A percentile compares a stretch with the other conserved stretches of the same genome.
Evolutionary conservation across 2,329 filamentous ascomycete genomes (phyloP).

Genomic region (Seiridium unicorne): DNA sequence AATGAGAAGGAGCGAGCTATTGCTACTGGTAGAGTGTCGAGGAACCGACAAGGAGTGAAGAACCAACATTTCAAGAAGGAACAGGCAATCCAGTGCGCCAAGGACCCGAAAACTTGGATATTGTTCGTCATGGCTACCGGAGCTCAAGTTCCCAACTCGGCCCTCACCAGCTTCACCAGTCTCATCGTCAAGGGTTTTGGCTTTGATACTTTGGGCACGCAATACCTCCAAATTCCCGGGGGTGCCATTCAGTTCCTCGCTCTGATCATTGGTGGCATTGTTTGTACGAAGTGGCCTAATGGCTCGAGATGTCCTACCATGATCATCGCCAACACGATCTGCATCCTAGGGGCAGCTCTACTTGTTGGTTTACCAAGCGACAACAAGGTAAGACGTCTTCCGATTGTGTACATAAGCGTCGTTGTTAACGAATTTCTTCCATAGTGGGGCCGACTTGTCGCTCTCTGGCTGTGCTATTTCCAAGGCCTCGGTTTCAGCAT

Average conservation of each 20-base stretch:
- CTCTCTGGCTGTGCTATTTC: slow-evolving; percentile 47
- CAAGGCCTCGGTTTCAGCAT: slow-evolving; percentile 30
- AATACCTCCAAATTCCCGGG: slow-evolving; percentile 60
- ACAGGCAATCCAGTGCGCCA: slow-evolving; percentile 43
- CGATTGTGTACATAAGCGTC: slow-evolving; percentile 13
- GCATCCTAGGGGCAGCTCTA: slow-evolving; percentile 50
- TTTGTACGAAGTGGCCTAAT: slow-evolving; percentile 48
- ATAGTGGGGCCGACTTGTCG: slow-evolving; percentile 55
- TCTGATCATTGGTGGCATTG: slow-evolving; percentile 46
- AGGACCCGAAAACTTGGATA: slow-evolving; percentile 54
- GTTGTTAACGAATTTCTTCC: slow-evolving; percentile 23
- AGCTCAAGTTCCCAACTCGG: slow-evolving; percentile 55
- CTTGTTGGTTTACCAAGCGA: slow-evolving; percentile 47
- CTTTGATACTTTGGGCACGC: slow-evolving; percentile 47
- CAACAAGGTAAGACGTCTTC: slow-evolving; percentile 36
- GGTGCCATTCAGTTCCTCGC: slow-evolving; percentile 56
- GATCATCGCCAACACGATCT: slow-evolving; percentile 53
- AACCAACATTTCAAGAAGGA: slow-evolving; percentile 47
- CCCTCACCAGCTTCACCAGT: slow-evolving; percentile 44
- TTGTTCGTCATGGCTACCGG: slow-evolving; percentile 51
- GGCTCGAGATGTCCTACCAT: slow-evolving; percentile 53
- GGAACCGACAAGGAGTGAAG: slow-evolving; percentile 52
- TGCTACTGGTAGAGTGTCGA: slow-evolving; percentile 49
- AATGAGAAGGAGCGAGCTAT: slow-evolving; percentile 53
- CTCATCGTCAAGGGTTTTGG: slow-evolving; percentile 24